phyloP scores from a whole-genome alignment of 2,329 filamentous ascomycete species.

The Botryotinia narcissicola region DNA sequence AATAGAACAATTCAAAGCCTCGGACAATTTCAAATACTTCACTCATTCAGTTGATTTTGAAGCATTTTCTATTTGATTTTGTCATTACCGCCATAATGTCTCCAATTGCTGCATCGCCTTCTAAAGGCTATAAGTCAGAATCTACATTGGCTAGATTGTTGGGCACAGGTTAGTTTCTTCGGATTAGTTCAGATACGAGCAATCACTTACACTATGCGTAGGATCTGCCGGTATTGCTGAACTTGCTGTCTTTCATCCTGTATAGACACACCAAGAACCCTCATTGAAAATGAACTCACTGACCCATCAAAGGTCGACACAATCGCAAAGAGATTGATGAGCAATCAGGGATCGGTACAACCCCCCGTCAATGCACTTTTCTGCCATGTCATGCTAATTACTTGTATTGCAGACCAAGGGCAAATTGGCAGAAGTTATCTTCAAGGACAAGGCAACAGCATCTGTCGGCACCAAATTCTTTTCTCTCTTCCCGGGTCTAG shows the following conservation, averaged over 20 bases:
- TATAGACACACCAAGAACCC: conserved; percentile 43
- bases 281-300: conserved; percentile 25
- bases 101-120: conserved; percentile 36
- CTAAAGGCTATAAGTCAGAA: conserved; percentile 73
- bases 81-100: conserved; percentile 24
- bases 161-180: conserved; percentile 70
- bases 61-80: not conserved
- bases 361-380: not conserved
- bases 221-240: conserved; percentile 92
- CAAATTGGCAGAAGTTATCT: conserved; percentile 81
- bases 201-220: conserved; percentile 42
- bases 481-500: conserved; percentile 93
- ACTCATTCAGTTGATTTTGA: conserved; percentile 20
- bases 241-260: conserved; percentile 88
- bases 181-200: not conserved
- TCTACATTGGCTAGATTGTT: conserved; percentile 83
- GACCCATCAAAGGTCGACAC: conserved; percentile 75
- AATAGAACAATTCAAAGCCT: conserved; percentile 4
- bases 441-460: conserved; percentile 81
- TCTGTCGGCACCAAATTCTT: conserved; percentile 76
- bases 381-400: conserved; percentile 28
- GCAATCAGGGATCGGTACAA: conserved; percentile 78
- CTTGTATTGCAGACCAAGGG: conserved; percentile 45
- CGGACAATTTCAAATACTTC: conserved; percentile 1
- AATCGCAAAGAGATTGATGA: conserved; percentile 98